These are phyloP conservation scores for Fusarium duplospermum DNA, from an alignment of 2,329 filamentous ascomycete genomes.

Conservation along the genomic window DNA sequence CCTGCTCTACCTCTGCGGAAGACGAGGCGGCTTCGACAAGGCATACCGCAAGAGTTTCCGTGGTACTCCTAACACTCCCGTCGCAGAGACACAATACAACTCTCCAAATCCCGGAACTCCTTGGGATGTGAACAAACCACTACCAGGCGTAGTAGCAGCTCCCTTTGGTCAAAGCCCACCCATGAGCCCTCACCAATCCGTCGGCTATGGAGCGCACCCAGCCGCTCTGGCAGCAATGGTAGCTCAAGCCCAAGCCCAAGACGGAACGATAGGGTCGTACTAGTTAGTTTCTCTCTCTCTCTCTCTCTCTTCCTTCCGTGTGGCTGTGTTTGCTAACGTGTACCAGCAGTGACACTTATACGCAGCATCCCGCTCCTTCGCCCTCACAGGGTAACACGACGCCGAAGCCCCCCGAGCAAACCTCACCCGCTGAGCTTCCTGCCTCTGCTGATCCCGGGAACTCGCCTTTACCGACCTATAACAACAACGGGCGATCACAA, in stretches of 20 bases:
- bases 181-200: slow-evolving; percentile 49
- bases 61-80: slow-evolving; percentile 20
- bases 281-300: slow-evolving; percentile 40
- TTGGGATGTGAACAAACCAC: slow-evolving; percentile 37
- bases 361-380: slow-evolving; percentile 27
- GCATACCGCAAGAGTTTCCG: slow-evolving; percentile 45
- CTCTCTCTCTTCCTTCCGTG: background rate
- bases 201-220: slow-evolving; percentile 35
- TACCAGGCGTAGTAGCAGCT: slow-evolving; percentile 38
- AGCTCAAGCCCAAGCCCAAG: slow-evolving; percentile 34
- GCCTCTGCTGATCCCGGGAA: slow-evolving; percentile 45
- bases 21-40: slow-evolving; percentile 48
- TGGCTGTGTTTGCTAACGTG: slow-evolving; percentile 3
- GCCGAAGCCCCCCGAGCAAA: slow-evolving; percentile 34
- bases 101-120: slow-evolving; percentile 31
- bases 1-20: slow-evolving; percentile 61
- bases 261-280: slow-evolving; percentile 40
- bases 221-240: slow-evolving; percentile 25
- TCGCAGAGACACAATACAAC: slow-evolving; percentile 29
- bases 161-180: slow-evolving; percentile 47
- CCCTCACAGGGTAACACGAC: slow-evolving; percentile 23
- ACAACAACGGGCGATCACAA: slow-evolving; percentile 15
- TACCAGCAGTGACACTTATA: slow-evolving; percentile 23
- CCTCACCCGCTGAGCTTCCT: slow-evolving; percentile 51
- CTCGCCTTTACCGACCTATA: slow-evolving; percentile 51